Base-by-base conservation (phyloP, 1,284 basidiomycete genomes). In the Tilletia horrida region DNA sequence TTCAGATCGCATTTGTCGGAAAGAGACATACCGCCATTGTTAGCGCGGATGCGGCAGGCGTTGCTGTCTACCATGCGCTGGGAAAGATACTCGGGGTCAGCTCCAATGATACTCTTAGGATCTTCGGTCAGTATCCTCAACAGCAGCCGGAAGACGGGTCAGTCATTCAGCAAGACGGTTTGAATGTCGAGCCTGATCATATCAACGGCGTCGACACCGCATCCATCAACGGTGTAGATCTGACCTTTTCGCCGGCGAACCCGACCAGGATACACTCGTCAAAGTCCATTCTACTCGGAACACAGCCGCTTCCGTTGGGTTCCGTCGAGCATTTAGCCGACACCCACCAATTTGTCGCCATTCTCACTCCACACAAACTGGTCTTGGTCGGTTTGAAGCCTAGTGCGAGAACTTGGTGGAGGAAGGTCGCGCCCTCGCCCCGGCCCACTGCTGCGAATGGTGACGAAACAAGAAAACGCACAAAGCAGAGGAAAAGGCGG, bases 11-110 rank as follows among this genome's bases (percentile, higher is more conserved):
- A 13, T 99, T 98, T 77, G 88, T 98, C n/a, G 93, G 92, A 7
- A 88, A 89, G 18, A 86, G 95, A 45, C 95, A 97, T 79, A 98
- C 96, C 0, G 93, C 93, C 1, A 87, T 98, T 63, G 88, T 97
- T 44, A 91, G 90, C 11, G 91, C 92, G 0, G 96, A 98, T 81
- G 91, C 94, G 69, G 85, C 88, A 70, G 96, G 96, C 0, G 85
- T 97, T 3, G 91, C 92, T 0, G 98, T 99, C 83, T 97, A 93
- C 82, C 95, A 97, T 82, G 92, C 90, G 65, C 85, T 99, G 1
- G 94, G 96, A 21, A 94, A 92, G 78, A 90, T 98, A 7, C 86
- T 98, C 21, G 97, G 97, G 70, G 90, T 99, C 16, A 93, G 96
- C 66, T 94, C 93, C 9, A 90, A 91, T 50, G 96, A 99, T 81